Base-by-base conservation (phyloP, 192 early-diverging fungal genomes). In the Coemansia sp. region DNA sequence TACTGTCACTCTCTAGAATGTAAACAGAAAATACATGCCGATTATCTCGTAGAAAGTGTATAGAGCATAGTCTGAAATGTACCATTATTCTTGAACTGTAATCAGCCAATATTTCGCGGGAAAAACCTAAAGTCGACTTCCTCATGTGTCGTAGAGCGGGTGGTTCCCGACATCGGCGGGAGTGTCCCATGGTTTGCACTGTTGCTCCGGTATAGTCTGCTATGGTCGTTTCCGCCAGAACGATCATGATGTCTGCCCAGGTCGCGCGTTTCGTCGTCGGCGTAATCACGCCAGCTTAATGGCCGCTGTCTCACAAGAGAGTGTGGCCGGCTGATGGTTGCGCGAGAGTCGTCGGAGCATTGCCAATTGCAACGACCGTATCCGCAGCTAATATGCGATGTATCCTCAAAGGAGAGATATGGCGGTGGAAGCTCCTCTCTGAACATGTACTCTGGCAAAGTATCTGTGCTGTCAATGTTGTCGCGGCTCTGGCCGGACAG, bases 361-460 rank as follows among this genome's bases (percentile, higher is more conserved):
- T 13, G 32, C 17, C 11, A 35, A 14, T 17, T 36, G 23, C 17
- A 36, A 25, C 15, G 3, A 13, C 23, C 22, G 49, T 25, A 11
- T 8, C 23, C 55, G 7, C 34, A n/a, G 33, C 17, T 9, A 3
- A 34, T 57, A 17, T 48, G 70, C 10, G 63, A 61, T 1, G 61
- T 54, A 22, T 58, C 50, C 2, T 23, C 25, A 34, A 50, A 48
- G 40, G 38, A 59, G 23, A 58, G 58, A 7, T 81, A 81, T 6
- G 79, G 57, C 33, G 79, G 79, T 19, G 79, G 79, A 45, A 65
- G 69, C 9, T 72, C 79, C 2, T 63, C 38, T 6, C 43, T 59
- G 0, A 67, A 57, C 20, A 53, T 53, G 40, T 81, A 81, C 42
- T 73, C 70, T 23, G 79, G 79, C 70, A 81, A 60, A 13, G 74